Conservation (phyloP, 2,329 filamentous ascomycete species). For the Chaetomium sp. region DNA sequence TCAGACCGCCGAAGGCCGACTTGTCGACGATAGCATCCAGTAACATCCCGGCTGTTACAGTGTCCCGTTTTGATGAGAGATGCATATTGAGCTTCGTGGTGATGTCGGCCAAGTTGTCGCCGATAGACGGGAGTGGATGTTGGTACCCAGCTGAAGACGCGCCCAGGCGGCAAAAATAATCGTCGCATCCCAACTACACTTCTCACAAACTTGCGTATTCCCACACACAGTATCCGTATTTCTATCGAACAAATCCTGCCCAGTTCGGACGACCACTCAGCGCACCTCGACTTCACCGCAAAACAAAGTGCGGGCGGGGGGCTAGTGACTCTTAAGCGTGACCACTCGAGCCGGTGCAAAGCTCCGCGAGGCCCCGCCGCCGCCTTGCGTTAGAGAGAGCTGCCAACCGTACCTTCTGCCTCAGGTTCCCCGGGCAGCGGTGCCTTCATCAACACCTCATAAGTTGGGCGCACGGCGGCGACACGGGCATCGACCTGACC, state of each 20-base stretch:
- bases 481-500: neutral
- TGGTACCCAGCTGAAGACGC: neutral
- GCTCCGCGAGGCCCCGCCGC: constrained; percentile 1
- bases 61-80: neutral
- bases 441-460: neutral
- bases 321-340: constrained; percentile 2
- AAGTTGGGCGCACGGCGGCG: neutral
- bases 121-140: neutral
- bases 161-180: neutral
- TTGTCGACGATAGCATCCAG: neutral
- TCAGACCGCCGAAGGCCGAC: neutral
- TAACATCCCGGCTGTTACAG: neutral
- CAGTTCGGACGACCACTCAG: neutral
- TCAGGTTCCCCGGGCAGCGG: too few relatives aligned
- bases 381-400: neutral
- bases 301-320: neutral
- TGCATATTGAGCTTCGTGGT: neutral
- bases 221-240: neutral
- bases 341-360: neutral
- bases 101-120: neutral
- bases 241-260: neutral
- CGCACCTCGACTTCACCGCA: neutral
- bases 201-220: neutral
- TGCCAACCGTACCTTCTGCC: neutral
- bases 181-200: neutral